Base-by-base conservation (phyloP, 2,329 filamentous ascomycete species). In the Fusarium sp. region DNA sequence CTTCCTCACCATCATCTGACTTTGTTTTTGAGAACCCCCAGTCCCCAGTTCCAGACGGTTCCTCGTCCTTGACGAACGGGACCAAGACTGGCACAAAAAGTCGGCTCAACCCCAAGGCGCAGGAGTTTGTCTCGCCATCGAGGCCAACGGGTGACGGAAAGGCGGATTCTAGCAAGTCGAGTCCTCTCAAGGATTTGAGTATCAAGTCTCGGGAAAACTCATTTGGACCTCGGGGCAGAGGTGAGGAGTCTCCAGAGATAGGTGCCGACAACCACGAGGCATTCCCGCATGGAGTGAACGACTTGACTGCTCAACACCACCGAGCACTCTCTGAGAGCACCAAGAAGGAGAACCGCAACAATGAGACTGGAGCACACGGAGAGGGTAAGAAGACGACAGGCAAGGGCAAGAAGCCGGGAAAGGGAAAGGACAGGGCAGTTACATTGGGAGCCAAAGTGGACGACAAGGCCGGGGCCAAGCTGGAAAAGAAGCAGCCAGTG, bases 91-190 rank as follows among this genome's bases (percentile, higher is more conserved):
- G 51, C 10, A 49, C 65, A 34, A 62, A 20, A 20, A 65, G 62
- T n/a, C 62, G 57, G 7, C 49, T 73, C 11, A 73, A 73, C 23
- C 70, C 70, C 8, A 40, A 61, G 20, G 73, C 73, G 9, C 59
- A 68, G 46, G 72, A 72, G 53, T 75, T 73, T 62, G 62, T 69
- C 20, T 75, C 73, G 3, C 73, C 73, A 27, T 65, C 68, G 1
- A 64, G 70, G 40, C 44, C 20, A 10, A 29, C 40, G 14, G 53
- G 23, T 20, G 7, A 38, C 10, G 56, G 16, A 25, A 49, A 33
- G 11, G 11, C 36, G n/a, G 11, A 11, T 13, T 16, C 36, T 42
- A 6, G 14, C 27, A 29, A 31, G 10, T 20, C n/a, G 5, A 54
- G n/a, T 6, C 40, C 27, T 13, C 10, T 18, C 3, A 40, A 54